Percentiles rank a stretch among this genome's conserved stretches.
Conservation (phyloP, 495 filamentous ascomycete genomes). For the Aspergillus homomorphus region DNA sequence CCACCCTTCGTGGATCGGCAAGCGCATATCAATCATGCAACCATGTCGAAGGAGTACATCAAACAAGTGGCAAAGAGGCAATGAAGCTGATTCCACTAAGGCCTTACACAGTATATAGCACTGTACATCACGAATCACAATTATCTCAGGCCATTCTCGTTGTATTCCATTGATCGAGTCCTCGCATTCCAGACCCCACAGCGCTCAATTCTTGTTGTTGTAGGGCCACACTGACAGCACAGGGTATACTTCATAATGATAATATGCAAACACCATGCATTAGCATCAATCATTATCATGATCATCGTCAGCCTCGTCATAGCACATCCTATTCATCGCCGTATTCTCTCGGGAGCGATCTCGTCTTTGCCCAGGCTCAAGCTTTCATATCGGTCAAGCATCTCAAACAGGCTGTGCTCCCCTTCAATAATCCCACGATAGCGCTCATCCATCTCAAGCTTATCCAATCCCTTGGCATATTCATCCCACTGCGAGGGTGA, state of each 20-base stretch:
- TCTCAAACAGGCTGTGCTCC: constrained; percentile 31
- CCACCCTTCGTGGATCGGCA: no score
- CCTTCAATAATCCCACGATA: constrained; percentile 32
- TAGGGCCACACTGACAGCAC: no score
- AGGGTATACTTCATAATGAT: no score
- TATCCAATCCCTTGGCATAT: constrained; percentile 39
- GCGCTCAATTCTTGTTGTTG: no score
- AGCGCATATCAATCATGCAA: background rate
- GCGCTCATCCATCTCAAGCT: constrained; percentile 33
- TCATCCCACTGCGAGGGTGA: constrained; percentile 28
- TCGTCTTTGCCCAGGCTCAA: constrained; percentile 42
- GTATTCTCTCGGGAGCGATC: constrained; percentile 23
- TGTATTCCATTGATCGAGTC: no score
- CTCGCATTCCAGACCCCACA: no score
- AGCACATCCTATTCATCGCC: background rate
- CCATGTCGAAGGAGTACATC: constrained; percentile 1
- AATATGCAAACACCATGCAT: constrained; percentile 6
- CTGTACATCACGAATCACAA: no score
- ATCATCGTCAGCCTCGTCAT: background rate
- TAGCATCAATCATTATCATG: no score
- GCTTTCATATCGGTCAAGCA: constrained; percentile 45
- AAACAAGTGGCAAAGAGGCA: no score
- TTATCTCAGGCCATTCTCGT: no score
- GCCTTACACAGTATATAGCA: no score
- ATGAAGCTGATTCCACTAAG: no score